These are phyloP conservation scores for Inosperma sp. DNA, from an alignment of 768 basidiomycete genomes.

Conservation along the genomic window DNA sequence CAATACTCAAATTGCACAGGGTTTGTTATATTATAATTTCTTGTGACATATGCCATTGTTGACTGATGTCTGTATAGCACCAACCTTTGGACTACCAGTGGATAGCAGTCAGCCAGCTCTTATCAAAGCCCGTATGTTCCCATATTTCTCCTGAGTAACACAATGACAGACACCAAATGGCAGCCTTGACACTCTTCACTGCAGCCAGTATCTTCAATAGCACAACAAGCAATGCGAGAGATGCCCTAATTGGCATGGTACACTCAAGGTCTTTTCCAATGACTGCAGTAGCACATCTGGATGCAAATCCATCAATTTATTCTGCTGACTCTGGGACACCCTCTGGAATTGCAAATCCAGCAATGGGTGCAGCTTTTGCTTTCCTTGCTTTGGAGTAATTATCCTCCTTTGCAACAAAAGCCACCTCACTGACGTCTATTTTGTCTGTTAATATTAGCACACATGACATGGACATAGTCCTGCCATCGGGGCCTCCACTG, in stretches of 20 bases:
- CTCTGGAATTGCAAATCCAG: background rate
- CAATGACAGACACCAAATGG: background rate
- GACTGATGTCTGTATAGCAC: no score
- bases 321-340: background rate
- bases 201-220: background rate
- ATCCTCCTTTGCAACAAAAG: no score
- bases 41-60: no score
- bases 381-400: background rate
- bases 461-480: background rate
- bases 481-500: background rate
- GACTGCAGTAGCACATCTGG: background rate
- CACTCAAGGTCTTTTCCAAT: background rate
- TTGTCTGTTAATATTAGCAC: background rate
- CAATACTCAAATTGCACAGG: background rate
- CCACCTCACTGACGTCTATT: no score
- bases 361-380: background rate
- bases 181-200: background rate
- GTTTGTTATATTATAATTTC: background rate
- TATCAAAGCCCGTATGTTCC: slow-evolving; percentile 2
- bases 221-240: background rate
- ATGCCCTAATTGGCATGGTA: slow-evolving; percentile 4
- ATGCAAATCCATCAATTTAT: background rate
- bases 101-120: background rate
- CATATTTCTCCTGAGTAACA: background rate
- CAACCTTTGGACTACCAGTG: background rate